phyloP scores from a whole-genome alignment of 1,139 yeast species.

The Groenewaldozyma auringiensis region DNA sequence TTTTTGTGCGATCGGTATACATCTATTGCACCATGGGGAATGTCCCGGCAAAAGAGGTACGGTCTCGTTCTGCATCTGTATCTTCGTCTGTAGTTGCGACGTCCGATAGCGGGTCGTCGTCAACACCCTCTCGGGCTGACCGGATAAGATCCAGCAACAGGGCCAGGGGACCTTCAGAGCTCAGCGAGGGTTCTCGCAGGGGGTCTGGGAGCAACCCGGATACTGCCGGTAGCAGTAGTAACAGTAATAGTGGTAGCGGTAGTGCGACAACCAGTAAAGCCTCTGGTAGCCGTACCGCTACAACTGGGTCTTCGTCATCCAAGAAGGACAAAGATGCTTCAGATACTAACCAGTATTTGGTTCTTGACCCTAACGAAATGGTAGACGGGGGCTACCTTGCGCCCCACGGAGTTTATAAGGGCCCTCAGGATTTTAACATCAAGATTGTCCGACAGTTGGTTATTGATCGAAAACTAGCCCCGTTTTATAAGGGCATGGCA shows the following conservation, averaged over 20 bases:
- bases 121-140: background rate
- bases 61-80: slow-evolving; percentile 12
- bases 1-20: background rate
- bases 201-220: background rate
- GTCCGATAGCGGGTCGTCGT: background rate
- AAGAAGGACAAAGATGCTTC: background rate
- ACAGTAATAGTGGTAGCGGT: background rate
- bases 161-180: too few species aligned
- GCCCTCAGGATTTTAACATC: slow-evolving; percentile 66
- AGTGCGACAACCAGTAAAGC: background rate
- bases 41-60: slow-evolving; percentile 21
- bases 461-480: slow-evolving; percentile 64
- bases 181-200: background rate
- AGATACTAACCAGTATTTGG: slow-evolving; percentile 13
- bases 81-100: slow-evolving; percentile 1
- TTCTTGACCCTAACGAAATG: slow-evolving; percentile 34
- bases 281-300: background rate
- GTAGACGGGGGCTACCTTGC: slow-evolving; percentile 51
- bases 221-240: background rate
- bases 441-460: slow-evolving; percentile 63
- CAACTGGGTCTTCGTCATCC: background rate
- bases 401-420: slow-evolving; percentile 80
- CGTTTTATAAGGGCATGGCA: slow-evolving; percentile 84
- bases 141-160: background rate
- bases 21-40: slow-evolving; percentile 20